phyloP scores from a whole-genome alignment of 345 rosid genomes.

The Sisymbrium irio region DNA sequence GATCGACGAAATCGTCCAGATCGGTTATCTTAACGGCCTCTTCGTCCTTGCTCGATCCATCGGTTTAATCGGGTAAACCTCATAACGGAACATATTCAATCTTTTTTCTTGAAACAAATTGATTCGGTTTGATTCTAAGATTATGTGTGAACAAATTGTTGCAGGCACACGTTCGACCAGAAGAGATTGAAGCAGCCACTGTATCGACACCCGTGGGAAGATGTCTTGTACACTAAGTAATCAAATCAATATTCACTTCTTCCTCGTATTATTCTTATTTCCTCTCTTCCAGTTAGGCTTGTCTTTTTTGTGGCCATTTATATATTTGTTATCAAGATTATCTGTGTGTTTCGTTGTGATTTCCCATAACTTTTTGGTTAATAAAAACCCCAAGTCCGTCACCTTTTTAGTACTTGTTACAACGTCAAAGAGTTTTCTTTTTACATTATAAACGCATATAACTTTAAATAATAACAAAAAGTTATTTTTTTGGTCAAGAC shows the following conservation, averaged over 20 bases:
- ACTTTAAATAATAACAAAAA: background rate
- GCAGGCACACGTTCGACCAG: constrained; percentile 92
- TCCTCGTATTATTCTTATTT: background rate
- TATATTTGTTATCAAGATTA: background rate
- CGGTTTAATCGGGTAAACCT: constrained; percentile 78
- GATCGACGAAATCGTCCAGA: constrained; percentile 84
- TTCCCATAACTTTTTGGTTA: background rate
- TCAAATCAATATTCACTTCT: background rate
- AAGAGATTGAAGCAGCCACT: constrained; percentile 97
- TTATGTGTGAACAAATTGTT: background rate
- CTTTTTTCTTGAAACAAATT: background rate
- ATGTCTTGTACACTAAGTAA: constrained; percentile 93
- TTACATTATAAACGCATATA: background rate
- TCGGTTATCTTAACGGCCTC: constrained; percentile 90
- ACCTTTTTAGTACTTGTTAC: background rate
- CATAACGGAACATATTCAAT: background rate
- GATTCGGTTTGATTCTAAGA: background rate
- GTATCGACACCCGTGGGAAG: constrained; percentile 98
- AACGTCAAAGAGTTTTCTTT: background rate
- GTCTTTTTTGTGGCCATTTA: background rate
- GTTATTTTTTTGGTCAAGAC: too few species aligned
- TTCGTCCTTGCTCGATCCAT: constrained; percentile 91
- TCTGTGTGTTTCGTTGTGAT: background rate
- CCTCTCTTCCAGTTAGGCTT: background rate
- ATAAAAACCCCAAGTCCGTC: background rate